Evolutionary conservation across 345 rosid species (phyloP).

Genomic region (Arabidopsis thaliana): DNA sequence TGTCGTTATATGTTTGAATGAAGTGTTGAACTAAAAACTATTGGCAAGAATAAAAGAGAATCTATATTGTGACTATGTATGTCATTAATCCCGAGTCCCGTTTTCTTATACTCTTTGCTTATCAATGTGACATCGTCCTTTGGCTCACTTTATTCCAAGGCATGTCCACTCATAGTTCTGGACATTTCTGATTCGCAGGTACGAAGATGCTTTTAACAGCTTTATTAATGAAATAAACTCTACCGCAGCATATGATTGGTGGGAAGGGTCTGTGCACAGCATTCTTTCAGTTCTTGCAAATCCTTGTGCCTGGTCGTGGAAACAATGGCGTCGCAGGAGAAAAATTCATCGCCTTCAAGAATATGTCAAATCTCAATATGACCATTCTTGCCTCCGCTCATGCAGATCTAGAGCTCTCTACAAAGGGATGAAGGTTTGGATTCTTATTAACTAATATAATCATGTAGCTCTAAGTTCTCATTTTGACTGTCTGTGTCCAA

Average conservation of each 20-base stretch:
- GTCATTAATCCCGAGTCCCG: not conserved
- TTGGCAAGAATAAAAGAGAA: not conserved
- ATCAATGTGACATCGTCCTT: conserved; percentile 21
- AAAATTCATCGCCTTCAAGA: conserved; percentile 94
- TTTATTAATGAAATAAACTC: conserved; percentile 97
- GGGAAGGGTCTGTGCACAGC: conserved; percentile 99
- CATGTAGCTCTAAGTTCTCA: conserved; percentile 4
- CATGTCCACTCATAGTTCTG: conserved; percentile 18
- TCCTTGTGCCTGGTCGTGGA: conserved; percentile 99
- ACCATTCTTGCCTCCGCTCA: conserved; percentile 98
- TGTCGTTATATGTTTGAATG: conserved; percentile 32
- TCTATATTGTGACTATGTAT: conserved; percentile 10
- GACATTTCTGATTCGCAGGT: conserved; percentile 56
- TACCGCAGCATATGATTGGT: conserved; percentile 98
- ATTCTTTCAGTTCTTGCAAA: conserved; percentile 89
- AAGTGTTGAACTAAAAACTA: conserved; percentile 30
- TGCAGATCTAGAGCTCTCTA: conserved; percentile 98
- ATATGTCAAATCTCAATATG: conserved; percentile 95
- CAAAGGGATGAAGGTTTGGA: conserved; percentile 95
- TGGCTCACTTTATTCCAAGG: conserved; percentile 16
- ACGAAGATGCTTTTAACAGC: conserved; percentile 97
- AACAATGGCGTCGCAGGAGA: conserved; percentile 89
- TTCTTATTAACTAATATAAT: conserved; percentile 25
- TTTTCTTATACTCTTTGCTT: conserved; percentile 1
- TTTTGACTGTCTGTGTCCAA: conserved; percentile 17